Base-by-base conservation (phyloP, 2,329 filamentous ascomycete genomes). In the Penicillium polonicum region DNA sequence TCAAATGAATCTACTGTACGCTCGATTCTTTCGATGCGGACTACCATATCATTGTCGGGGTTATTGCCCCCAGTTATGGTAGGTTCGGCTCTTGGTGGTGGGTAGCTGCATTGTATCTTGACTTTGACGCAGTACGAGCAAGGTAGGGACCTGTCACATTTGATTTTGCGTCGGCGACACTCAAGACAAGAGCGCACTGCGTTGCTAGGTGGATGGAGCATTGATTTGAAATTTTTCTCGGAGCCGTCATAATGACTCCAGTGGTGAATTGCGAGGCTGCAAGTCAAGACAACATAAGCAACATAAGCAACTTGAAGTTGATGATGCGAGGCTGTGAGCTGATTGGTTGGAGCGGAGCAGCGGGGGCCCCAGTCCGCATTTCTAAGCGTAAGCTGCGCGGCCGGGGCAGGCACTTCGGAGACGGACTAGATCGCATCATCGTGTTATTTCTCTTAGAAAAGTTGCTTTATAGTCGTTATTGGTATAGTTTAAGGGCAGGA, bases 101-200 rank as follows among this genome's bases (percentile, higher is more conserved):
- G 60, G 39, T 67, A 77, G n/a, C 61, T 62, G 62, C 75, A 78
- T 59, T 72, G 64, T 13, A 68, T 65, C 21, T 65, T 60, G 2
- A 74, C 66, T 57, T 75, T 80, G 36, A 69, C 52, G 25, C 66
- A 68, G 50, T 68, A 67, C n/a, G 60, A 59, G 52, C 68, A 70
- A 15, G 67, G 67, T 5, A 61, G 44, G 13, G 49, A 59, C 35
- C 61, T 60, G 44, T 69, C 63, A 42, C 66, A 68, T 57, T 62
- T 64, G 49, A 70, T 68, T 50, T 68, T 68, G 17, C 68, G 64
- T 4, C 67, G 66, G 10, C 64, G 61, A 44, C 68, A 69, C 31
- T 68, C 66, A 3, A 66, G 27, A 25, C 66, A 68, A 10, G 66
- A 64, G 17, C 61, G 57, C 8, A 57, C 57, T 5, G 60, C 51